phyloP scores from a whole-genome alignment of 2,329 filamentous ascomycete species.

The Cladophialophora yegresii region DNA sequence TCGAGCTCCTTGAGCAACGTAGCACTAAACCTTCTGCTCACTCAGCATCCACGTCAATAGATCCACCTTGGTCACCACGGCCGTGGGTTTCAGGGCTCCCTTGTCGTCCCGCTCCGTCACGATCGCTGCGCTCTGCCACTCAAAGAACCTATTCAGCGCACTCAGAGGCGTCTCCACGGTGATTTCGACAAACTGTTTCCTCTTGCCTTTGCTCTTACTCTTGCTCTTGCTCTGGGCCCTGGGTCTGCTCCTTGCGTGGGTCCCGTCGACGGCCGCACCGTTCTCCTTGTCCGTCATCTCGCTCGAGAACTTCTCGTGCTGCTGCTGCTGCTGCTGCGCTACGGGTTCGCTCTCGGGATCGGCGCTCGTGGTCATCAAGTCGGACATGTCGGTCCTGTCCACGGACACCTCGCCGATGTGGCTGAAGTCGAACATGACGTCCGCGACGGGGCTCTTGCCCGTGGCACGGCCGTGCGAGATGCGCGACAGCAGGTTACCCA shows the following conservation, averaged over 20 bases:
- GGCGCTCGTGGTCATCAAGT: conserved; percentile 24
- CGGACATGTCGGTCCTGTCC: conserved; percentile 69
- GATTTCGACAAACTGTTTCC: conserved; percentile 84
- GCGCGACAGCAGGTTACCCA: conserved; percentile 90
- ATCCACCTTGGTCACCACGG: conserved; percentile 91
- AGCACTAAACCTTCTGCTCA: conserved; percentile 47
- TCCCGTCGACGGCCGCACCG: not conserved
- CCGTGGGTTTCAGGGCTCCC: conserved; percentile 72
- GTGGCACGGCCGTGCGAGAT: conserved; percentile 80
- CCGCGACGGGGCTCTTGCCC: conserved; percentile 70
- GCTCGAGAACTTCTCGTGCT: conserved; percentile 10
- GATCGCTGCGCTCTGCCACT: conserved; percentile 96
- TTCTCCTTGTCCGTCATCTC: conserved; percentile 42
- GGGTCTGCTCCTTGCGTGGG: not conserved
- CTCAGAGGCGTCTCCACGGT: conserved; percentile 83
- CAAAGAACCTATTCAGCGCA: conserved; percentile 75
- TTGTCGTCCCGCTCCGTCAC: conserved; percentile 72
- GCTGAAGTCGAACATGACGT: conserved; percentile 96
- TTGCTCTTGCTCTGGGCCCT: conserved; percentile 3
- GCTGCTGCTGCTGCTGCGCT: too few relatives aligned
- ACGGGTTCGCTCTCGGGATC: conserved; percentile 23
- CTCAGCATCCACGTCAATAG: conserved; percentile 88
- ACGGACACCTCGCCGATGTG: conserved; percentile 85
- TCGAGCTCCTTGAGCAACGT: not conserved
- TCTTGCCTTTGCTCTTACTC: conserved; percentile 39